Evolutionary conservation across 352 stramenopile genomes (phyloP).

Genomic region (Globisporangium camurandrum): DNA sequence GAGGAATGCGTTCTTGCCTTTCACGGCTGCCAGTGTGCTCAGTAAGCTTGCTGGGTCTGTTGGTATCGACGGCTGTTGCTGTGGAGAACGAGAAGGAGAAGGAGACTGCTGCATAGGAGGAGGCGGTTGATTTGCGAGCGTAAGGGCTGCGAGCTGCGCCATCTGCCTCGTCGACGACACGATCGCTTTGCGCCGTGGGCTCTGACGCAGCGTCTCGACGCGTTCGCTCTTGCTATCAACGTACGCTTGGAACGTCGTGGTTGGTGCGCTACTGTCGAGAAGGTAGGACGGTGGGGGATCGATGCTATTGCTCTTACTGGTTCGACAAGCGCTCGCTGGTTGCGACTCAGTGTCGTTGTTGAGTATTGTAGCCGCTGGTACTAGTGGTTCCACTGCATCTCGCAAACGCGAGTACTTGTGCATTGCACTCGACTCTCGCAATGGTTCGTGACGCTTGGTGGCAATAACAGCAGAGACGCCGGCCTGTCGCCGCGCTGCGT

Average conservation of each 20-base stretch:
- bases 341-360: background rate
- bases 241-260: slow-evolving; percentile 36
- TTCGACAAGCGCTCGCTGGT: background rate
- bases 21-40: slow-evolving; percentile 21
- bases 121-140: too few species aligned
- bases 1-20: slow-evolving; percentile 20
- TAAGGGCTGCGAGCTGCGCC: slow-evolving; percentile 20
- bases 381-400: too few species aligned
- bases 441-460: background rate
- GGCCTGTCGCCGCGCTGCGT: slow-evolving; percentile 2
- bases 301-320: background rate
- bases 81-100: too few species aligned
- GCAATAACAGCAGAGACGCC: too few species aligned
- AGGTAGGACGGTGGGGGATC: background rate
- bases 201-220: slow-evolving; percentile 25
- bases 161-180: slow-evolving; percentile 20
- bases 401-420: slow-evolving; percentile 14
- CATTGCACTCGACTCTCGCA: slow-evolving; percentile 11
- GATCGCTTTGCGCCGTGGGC: slow-evolving; percentile 36
- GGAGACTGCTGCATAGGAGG: too few species aligned
- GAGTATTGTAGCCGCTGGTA: too few species aligned
- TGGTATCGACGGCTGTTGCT: slow-evolving; percentile 9
- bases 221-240: slow-evolving; percentile 32
- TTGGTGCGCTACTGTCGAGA: slow-evolving; percentile 4
- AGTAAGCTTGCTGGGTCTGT: slow-evolving; percentile 9